phyloP scores from a whole-genome alignment of 1,139 yeast genomes.

The Maudiozyma humilis region DNA sequence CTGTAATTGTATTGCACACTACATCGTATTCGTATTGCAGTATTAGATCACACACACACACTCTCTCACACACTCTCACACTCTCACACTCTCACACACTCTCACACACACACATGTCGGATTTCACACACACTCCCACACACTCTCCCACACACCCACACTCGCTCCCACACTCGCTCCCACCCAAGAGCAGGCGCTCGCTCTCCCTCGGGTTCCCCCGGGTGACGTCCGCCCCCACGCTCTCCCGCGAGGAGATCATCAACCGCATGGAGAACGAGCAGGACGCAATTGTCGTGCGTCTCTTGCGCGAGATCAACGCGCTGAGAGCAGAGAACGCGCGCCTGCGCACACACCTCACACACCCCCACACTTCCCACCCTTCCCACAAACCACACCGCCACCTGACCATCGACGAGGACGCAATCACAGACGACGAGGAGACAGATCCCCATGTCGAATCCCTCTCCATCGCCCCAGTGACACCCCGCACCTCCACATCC shows the following conservation, averaged over 20 bases:
- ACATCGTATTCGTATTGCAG: too few species aligned
- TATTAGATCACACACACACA: too few species aligned
- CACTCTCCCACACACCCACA: too few species aligned
- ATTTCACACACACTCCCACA: too few species aligned
- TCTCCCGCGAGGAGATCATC: slow-evolving; percentile 40
- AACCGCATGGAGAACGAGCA: slow-evolving; percentile 64
- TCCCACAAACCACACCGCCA: not conserved
- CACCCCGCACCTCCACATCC: slow-evolving; percentile 8
- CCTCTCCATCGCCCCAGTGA: not conserved
- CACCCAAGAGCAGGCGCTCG: not conserved
- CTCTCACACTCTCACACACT: too few species aligned
- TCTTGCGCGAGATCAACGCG: slow-evolving; percentile 47
- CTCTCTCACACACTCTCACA: too few species aligned
- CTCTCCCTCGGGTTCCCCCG: not conserved
- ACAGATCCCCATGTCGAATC: too few species aligned
- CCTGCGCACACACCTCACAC: slow-evolving; percentile 11
- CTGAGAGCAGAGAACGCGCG: slow-evolving; percentile 44
- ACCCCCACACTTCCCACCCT: not conserved
- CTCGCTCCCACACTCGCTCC: too few species aligned
- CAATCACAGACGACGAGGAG: slow-evolving; percentile 3
- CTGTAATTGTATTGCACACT: too few species aligned
- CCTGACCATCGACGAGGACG: slow-evolving; percentile 3
- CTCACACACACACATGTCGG: too few species aligned
- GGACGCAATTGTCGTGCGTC: slow-evolving; percentile 53
- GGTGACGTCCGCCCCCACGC: not conserved